Percentiles rank a stretch among this genome's conserved stretches.
phyloP scores from a whole-genome alignment of 169 alveolate species.

The Eimeria necatrix region DNA sequence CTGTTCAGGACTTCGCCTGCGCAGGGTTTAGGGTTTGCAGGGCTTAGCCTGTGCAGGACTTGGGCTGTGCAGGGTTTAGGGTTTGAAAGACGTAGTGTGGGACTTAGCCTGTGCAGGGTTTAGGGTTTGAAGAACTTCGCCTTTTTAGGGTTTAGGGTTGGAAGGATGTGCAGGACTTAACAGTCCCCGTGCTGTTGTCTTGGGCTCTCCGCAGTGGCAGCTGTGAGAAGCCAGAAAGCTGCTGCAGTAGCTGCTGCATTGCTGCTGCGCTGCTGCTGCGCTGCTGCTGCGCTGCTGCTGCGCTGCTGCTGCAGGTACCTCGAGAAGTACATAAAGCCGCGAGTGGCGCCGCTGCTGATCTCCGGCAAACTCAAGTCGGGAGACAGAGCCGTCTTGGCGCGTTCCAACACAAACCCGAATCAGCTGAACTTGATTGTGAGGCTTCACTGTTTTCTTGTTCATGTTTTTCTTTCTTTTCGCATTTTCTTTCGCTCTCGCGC shows the following conservation, averaged over 20 bases:
- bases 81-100: too few species aligned
- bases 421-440: constrained; percentile 43
- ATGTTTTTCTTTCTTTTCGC: neutral
- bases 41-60: too few species aligned
- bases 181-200: too few species aligned
- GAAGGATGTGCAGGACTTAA: too few species aligned
- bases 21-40: too few species aligned
- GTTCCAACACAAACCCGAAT: constrained; percentile 39
- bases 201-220: too few species aligned
- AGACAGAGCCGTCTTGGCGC: constrained; percentile 48
- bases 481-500: neutral
- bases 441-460: neutral
- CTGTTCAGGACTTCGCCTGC: too few species aligned
- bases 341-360: constrained; percentile 30
- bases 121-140: too few species aligned
- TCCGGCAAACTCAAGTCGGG: constrained; percentile 46
- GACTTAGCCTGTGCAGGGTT: too few species aligned
- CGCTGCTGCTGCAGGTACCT: constrained; percentile 3
- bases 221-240: neutral
- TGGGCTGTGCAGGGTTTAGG: too few species aligned
- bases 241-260: neutral
- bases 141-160: too few species aligned
- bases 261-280: neutral
- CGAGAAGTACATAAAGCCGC: constrained; percentile 45
- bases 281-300: neutral